Base-by-base conservation (phyloP, 1,139 yeast genomes). In the Saccharomyces hybrid region DNA sequence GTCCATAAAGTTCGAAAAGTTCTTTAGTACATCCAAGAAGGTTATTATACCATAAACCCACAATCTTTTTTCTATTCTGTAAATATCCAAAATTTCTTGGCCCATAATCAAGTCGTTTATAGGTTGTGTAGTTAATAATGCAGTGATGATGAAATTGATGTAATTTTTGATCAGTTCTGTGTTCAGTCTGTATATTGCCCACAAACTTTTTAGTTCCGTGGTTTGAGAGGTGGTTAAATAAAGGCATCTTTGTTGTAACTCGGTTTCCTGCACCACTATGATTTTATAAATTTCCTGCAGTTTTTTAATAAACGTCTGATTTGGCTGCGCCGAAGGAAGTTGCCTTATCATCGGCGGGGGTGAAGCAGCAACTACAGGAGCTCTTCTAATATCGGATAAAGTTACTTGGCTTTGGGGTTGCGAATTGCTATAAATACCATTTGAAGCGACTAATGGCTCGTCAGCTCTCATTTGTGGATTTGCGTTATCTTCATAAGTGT, bases 31-130 rank as follows among this genome's bases (percentile, higher is more conserved):
- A 67, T 86, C 95, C 52, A 86, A 72, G 60, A 85, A 85, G 38
- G 85, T 88, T 20, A 86, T 90, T 9, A 87, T 82, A 23, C 95
- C 95, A 66, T 85, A 86, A 7, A 86, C 90, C 93, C 93, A 86
- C 77, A 86, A 76, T 61, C 93, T 73, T 61, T 91, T 75, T 47
- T 88, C 88, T 51, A 86, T 85, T 66, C 88, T 82, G 68, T 86
- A 86, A 49, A 85, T 78, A 58, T 84, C 85, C 8, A 85, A 87
- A 49, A 85, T 81, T 60, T 85, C 85, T 64, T 82, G 82, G 2
- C 93, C 91, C 51, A 69, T 67, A 25, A 62, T 52, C 8, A 66
- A 56, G 54, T 69, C 71, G 48, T 65, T 67, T 50, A 62, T 61
- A 0, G 90, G 82, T 66, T 82, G 83, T 49, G 85, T 83, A 9